Evolutionary conservation across 2,329 filamentous ascomycete species (phyloP), one percentile per base, ranked within the genome.

Genomic region (Pezicula radicicola): DNA sequence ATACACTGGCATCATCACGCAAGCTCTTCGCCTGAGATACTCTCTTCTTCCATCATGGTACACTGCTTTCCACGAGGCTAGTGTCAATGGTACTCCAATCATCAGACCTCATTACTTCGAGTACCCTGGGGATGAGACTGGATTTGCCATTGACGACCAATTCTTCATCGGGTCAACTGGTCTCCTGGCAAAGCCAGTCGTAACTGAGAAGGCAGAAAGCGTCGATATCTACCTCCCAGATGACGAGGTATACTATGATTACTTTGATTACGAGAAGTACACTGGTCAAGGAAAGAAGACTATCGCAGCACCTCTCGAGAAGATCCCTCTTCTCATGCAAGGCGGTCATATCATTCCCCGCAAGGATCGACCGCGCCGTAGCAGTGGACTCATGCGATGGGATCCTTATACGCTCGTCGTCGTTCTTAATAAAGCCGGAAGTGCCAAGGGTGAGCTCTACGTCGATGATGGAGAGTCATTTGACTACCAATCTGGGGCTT

Each of bases 351-450:
- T 99, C 62, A 86, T 97, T 63, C 87, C 92, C 2, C 89, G 94
- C 52, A 90, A 93, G 59, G 94, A 99, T 64, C 84, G 86, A 21
- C 91, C 92, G 4, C 84, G 94, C 51, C 85, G 93, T 54, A 96
- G 91, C 52, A 89, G 84, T 52, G 85, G 88, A 18, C 77, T 97
- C 43, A 97, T 97, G 94, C 88, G 84, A 63, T 96, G 85, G 70
- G 94, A 99, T 68, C 92, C 95, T 39, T 96, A 96, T 74, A 99
- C 94, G 0, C 81, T 99, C 1, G 85, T 99, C 2, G 77, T 97
- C 2, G 81, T 83, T 0, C 75, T 95, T 15, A 76, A 82, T 60
- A 81, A 83, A 59, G 76, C 81, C 30, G 85, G 87, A 49, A 82
- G 85, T 62, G 91, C 93, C 0, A 81, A 87, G 45, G 94, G 94